Evolutionary conservation across 495 filamentous ascomycete genomes (phyloP).

Genomic region (Astrothelium macrocarpum): DNA sequence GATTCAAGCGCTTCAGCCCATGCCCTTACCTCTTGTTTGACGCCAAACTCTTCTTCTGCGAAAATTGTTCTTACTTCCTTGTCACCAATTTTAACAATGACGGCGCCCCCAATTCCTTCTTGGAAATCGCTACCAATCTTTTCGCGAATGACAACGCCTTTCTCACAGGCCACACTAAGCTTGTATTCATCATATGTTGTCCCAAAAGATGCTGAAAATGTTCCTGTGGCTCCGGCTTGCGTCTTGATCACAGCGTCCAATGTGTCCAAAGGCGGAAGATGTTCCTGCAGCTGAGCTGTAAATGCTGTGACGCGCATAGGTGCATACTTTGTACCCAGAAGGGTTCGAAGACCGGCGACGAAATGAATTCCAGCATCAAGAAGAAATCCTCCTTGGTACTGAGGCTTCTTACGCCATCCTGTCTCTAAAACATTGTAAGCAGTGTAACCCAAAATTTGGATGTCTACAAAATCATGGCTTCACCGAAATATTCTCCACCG

Average conservation of each 20-base stretch:
- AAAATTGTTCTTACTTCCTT: constrained; percentile 31
- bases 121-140: not conserved
- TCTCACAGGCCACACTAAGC: constrained; percentile 42
- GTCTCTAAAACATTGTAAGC: constrained; percentile 39
- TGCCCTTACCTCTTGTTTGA: constrained; percentile 55
- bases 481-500: constrained; percentile 51
- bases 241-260: constrained; percentile 55
- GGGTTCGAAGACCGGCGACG: constrained; percentile 50
- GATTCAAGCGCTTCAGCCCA: constrained; percentile 51
- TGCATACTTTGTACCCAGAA: constrained; percentile 46
- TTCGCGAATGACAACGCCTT: constrained; percentile 34
- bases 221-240: constrained; percentile 51
- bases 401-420: constrained; percentile 61
- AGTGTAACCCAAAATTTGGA: not conserved
- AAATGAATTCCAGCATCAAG: constrained; percentile 71
- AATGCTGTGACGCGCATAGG: constrained; percentile 47
- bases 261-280: constrained; percentile 69
- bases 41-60: constrained; percentile 50
- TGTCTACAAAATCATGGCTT: constrained; percentile 12
- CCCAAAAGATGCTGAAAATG: constrained; percentile 53
- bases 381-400: constrained; percentile 68
- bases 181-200: constrained; percentile 49
- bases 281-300: constrained; percentile 45
- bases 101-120: not conserved
- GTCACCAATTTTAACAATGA: not conserved